Evolutionary conservation across 2,329 filamentous ascomycete genomes (phyloP), one percentile per base, ranked within the genome.

Genomic region (Eutypella sp.): DNA sequence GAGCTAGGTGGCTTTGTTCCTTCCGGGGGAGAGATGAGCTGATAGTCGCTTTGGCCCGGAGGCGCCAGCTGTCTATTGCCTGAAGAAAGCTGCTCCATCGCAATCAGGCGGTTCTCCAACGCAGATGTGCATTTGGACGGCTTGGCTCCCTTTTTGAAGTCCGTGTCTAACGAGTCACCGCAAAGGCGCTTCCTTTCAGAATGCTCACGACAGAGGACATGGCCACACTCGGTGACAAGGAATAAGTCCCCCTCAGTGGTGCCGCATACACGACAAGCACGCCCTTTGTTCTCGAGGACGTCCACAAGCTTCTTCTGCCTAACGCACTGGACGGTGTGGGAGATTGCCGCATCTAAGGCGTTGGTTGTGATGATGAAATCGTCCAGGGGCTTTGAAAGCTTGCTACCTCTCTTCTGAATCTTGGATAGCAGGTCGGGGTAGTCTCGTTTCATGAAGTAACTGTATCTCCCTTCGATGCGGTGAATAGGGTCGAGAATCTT

Each of bases 161-260:
- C 3, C 23, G 18, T 39, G 8, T 15, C 36, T n/a, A 11, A 19
- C 6, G 36, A 39, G 7, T 50, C 44, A 9, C 57, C 56, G 43
- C 60, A 63, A 19, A 20, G 15, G 11, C 25, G 37, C 2, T 16
- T 31, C 16, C 22, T 36, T 2, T 27, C 13, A 7, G 45, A 20
- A 33, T 59, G 54, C 2, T 45, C 27, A 2, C 34, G 27, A 45
- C 61, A 64, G 10, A 64, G 40, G 2, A 62, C 41, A 40, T 64
- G 61, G 6, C 61, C 61, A 42, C 61, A 64, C n/a, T 56, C 49
- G 11, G 49, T 47, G 20, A 63, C 49, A 10, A 63, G 42, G 4
- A 44, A 47, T 4, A 58, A 40, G 2, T 47, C 42, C 1, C 37
- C 41, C 4, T n/a, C n/a, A n/a, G 11, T 5, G 33, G 18, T 11